Evolutionary conservation across 2,329 filamentous ascomycete species (phyloP).

Genomic region (Knoxdaviesia proteae): DNA sequence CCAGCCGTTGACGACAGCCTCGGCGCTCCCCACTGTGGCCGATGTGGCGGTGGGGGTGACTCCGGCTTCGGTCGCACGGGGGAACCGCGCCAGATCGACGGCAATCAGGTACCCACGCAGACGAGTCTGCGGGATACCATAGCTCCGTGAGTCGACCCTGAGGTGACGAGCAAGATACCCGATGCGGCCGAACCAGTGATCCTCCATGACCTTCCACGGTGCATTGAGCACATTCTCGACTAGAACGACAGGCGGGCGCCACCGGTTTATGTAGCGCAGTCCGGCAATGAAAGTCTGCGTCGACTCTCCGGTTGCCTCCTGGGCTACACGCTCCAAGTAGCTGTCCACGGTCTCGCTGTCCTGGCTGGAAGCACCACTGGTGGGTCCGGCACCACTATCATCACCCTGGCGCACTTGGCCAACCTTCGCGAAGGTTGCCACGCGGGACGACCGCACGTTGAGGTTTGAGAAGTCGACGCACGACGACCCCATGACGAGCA

Average conservation of each 20-base stretch:
- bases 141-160: slow-evolving; percentile 46
- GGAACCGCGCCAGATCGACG: slow-evolving; percentile 14
- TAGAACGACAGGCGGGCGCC: slow-evolving; percentile 41
- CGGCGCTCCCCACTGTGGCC: slow-evolving; percentile 1
- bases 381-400: too few relatives aligned
- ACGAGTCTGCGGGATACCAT: slow-evolving; percentile 52
- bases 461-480: slow-evolving; percentile 56
- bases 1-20: slow-evolving; percentile 19
- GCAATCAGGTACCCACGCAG: slow-evolving; percentile 37
- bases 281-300: slow-evolving; percentile 42
- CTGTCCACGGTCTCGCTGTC: slow-evolving; percentile 10
- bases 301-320: slow-evolving; percentile 35
- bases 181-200: slow-evolving; percentile 17
- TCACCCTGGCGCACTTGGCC: slow-evolving; percentile 6
- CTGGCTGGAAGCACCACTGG: slow-evolving; percentile 15
- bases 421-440: slow-evolving; percentile 15
- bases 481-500: slow-evolving; percentile 52
- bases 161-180: slow-evolving; percentile 32
- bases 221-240: slow-evolving; percentile 49
- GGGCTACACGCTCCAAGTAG: slow-evolving; percentile 32
- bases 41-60: too few relatives aligned
- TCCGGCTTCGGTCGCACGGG: too few relatives aligned
- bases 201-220: slow-evolving; percentile 34
- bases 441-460: slow-evolving; percentile 19
- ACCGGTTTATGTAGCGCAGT: slow-evolving; percentile 30